These are phyloP conservation scores for Dictyostelium citrinum DNA, from an alignment of 78 protist species.

Conservation along the genomic window DNA sequence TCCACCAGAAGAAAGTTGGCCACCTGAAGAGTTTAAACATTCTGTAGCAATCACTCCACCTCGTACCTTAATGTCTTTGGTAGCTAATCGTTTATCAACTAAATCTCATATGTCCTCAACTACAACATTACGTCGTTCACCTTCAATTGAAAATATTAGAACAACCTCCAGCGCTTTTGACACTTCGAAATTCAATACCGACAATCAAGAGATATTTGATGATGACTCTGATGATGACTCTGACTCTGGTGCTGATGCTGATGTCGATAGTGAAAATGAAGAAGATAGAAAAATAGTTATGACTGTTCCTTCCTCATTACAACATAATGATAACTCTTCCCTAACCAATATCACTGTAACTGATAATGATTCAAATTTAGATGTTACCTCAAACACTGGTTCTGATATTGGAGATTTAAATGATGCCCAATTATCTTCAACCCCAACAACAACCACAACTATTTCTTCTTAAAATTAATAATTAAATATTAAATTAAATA, in stretches of 20 bases:
- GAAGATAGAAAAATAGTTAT: constrained; percentile 15
- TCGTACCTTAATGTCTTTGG: constrained; percentile 51
- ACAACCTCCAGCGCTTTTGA: not conserved
- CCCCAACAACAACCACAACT: not conserved
- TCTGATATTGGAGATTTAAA: not conserved
- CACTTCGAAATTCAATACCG: not conserved
- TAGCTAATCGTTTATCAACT: constrained; percentile 50
- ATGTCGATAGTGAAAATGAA: constrained; percentile 62
- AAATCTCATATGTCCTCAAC: constrained; percentile 67
- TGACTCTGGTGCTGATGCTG: constrained; percentile 63
- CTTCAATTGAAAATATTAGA: constrained; percentile 56
- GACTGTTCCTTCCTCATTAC: not conserved
- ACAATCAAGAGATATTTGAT: constrained; percentile 12
- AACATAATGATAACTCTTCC: not conserved
- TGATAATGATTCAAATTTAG: not conserved
- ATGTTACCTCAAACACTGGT: not conserved
- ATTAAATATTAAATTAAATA: not conserved
- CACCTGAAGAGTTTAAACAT: constrained; percentile 68
- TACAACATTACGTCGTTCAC: constrained; percentile 60
- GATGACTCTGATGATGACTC: constrained; percentile 15
- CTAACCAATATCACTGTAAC: not conserved
- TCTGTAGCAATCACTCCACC: constrained; percentile 52
- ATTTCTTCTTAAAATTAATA: not conserved
- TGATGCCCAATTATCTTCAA: not conserved
- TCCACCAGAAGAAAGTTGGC: constrained; percentile 66